phyloP scores from a whole-genome alignment of 2,329 filamentous ascomycete species.

The Penicillium sp. region DNA sequence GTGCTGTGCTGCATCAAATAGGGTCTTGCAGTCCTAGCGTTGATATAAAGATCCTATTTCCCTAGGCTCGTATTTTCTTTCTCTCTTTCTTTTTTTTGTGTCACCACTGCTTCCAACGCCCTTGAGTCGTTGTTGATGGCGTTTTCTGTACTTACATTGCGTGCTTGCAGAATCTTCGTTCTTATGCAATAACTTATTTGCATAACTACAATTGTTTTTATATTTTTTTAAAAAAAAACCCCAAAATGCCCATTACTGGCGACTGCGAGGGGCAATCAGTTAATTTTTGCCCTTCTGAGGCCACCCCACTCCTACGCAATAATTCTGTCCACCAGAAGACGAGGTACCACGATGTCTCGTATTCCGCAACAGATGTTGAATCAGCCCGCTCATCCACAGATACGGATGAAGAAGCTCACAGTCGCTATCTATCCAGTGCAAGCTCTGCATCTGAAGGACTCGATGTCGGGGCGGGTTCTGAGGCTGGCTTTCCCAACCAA shows the following conservation, averaged over 20 bases:
- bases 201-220: not conserved
- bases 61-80: not conserved
- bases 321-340: slow-evolving; percentile 1
- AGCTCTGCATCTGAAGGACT: slow-evolving; percentile 30
- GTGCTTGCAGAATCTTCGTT: not conserved
- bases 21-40: not conserved
- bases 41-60: not conserved
- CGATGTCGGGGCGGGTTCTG: slow-evolving; percentile 27
- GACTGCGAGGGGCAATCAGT: not conserved
- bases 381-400: slow-evolving; percentile 2
- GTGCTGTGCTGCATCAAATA: not conserved
- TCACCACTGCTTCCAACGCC: not conserved
- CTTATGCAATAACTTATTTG: not conserved
- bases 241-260: not conserved
- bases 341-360: slow-evolving; percentile 9
- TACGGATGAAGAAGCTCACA: slow-evolving; percentile 18
- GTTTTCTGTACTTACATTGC: not conserved
- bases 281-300: slow-evolving; percentile 14
- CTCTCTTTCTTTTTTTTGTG: not conserved
- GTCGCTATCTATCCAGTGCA: slow-evolving; percentile 26
- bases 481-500: slow-evolving; percentile 4
- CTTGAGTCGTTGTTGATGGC: not conserved
- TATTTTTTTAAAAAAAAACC: not conserved
- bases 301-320: slow-evolving; percentile 18
- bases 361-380: slow-evolving; percentile 8